Evolutionary conservation across 441 rosid genomes (phyloP).

Genomic region (Sinapis alba): DNA sequence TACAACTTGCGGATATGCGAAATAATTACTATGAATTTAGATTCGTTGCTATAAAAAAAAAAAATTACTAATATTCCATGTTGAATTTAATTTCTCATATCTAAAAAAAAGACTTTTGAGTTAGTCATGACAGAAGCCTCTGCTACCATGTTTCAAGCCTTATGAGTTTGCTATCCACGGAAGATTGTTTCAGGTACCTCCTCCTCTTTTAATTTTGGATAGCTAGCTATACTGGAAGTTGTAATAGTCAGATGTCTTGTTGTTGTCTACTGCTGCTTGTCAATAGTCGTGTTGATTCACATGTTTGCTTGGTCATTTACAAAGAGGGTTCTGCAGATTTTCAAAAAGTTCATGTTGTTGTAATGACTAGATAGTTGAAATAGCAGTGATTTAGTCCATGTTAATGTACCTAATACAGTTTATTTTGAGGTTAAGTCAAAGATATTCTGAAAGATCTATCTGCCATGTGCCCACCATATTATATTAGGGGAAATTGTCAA

Average conservation of each 20-base stretch:
- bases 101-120: background rate
- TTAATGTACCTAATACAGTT: constrained; percentile 30
- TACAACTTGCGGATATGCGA: no score
- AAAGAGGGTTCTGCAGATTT: constrained; percentile 1
- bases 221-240: constrained; percentile 1
- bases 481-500: constrained; percentile 25
- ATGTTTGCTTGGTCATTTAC: constrained; percentile 17
- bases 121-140: constrained; percentile 18
- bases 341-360: background rate
- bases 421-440: constrained; percentile 35
- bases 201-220: background rate
- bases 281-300: constrained; percentile 4
- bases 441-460: constrained; percentile 26
- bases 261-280: constrained; percentile 13
- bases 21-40: no score
- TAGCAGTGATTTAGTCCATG: constrained; percentile 18
- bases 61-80: background rate
- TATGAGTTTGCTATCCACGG: constrained; percentile 5
- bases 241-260: constrained; percentile 1
- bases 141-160: constrained; percentile 26
- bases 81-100: background rate
- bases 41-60: no score
- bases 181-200: constrained; percentile 24
- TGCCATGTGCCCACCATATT: constrained; percentile 39
- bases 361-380: constrained; percentile 25